Base-by-base conservation (phyloP, 805 yeast genomes). In the Torulaspora indica region DNA sequence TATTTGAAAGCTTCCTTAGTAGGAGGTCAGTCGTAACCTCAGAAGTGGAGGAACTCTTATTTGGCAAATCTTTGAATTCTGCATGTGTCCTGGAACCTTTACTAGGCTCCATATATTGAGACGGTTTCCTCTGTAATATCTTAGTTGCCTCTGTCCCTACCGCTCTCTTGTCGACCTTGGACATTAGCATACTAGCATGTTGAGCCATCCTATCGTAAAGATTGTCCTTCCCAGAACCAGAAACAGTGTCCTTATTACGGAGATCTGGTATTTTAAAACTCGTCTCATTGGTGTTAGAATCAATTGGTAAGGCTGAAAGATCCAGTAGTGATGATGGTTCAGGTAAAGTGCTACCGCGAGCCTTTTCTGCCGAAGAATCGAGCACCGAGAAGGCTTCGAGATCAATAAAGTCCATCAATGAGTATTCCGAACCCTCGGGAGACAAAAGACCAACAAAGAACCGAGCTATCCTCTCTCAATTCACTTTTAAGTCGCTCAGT, bases 331-430 rank as follows among this genome's bases (percentile, higher is more conserved):
- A 52, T 7, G 60, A 58, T 9, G 66, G 64, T 23, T 54, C 60
- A 9, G 67, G 66, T 52, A 45, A 61, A 3, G 48, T 24, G 28
- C 35, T 47, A 27, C 38, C 33, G 31, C 31, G 15, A 24, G 43
- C 38, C 15, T 57, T 45, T 55, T 55, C 36, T 46, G 45, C 45
- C 60, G 66, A 24, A 60, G 48, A 9, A 57, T 58, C 48, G 43
- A 37, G 47, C 56, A 52, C 34, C 60, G 68, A 71, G 56, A 43
- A 75, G 55, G 61, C 73, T 68, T 54, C 80, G 55, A 14, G 79
- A 76, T 45, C 82, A 55, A 27, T 76, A 60, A 46, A 80, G 58
- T 55, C 83, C 71, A 38, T 68, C 29, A 22, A 9, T 39, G 33
- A 27, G 15, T 33, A 14, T 8, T 27, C 5, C 5, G 22, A 20